These are phyloP conservation scores for Boletus pseudopeckii DNA, from an alignment of 768 basidiomycete species.

Conservation along the genomic window DNA sequence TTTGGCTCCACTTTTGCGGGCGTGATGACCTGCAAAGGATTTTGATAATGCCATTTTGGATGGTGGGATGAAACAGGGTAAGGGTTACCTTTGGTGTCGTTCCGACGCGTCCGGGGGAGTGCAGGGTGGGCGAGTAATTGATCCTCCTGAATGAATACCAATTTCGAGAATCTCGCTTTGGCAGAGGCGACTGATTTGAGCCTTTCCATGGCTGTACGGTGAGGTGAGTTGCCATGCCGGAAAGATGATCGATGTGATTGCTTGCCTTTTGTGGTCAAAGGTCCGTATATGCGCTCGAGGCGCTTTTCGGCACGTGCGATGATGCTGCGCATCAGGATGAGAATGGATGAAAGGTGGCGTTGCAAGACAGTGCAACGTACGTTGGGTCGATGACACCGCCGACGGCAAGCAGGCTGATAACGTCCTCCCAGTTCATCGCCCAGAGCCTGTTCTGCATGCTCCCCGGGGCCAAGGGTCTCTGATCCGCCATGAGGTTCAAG, in stretches of 20 bases:
- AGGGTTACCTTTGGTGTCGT: background rate
- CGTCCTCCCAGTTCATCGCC: constrained; percentile 60
- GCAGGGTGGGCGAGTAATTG: constrained; percentile 15
- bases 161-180: constrained; percentile 4
- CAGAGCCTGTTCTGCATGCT: constrained; percentile 64
- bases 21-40: background rate
- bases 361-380: constrained; percentile 17
- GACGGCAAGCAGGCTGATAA: constrained; percentile 52
- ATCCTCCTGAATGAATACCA: constrained; percentile 8
- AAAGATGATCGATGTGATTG: background rate
- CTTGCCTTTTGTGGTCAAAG: constrained; percentile 17
- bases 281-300: constrained; percentile 29
- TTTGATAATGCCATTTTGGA: background rate
- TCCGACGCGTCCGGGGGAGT: constrained; percentile 15
- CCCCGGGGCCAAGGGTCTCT: constrained; percentile 51
- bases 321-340: constrained; percentile 10
- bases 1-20: background rate
- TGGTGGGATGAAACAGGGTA: background rate
- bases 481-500: constrained; percentile 51
- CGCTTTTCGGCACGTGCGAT: constrained; percentile 28
- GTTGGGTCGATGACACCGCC: constrained; percentile 33
- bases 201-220: constrained; percentile 15
- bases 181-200: constrained; percentile 16
- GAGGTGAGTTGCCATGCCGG: background rate
- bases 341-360: background rate